Conservation (phyloP, 2,329 filamentous ascomycete species). For the Epichloe sylvatica region DNA sequence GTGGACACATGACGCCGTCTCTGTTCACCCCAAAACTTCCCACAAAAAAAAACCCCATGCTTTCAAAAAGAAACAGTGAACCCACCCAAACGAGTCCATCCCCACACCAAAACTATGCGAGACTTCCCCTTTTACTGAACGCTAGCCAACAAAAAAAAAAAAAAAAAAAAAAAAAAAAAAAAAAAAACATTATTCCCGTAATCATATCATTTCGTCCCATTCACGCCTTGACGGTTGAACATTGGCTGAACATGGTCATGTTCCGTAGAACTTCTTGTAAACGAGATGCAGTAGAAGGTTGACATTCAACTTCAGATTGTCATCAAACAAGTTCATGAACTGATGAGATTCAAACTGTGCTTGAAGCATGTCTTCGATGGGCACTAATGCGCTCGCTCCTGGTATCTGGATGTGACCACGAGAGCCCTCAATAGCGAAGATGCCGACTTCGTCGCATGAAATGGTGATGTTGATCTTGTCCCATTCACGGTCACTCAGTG, state of each 20-base stretch:
- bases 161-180: background rate
- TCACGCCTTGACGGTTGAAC: background rate
- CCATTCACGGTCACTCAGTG: slow-evolving; percentile 71
- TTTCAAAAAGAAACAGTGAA: background rate
- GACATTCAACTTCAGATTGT: slow-evolving; percentile 76
- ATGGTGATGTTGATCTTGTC: slow-evolving; percentile 90
- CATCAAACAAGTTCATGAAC: slow-evolving; percentile 90
- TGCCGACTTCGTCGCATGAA: slow-evolving; percentile 80
- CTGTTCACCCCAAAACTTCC: background rate
- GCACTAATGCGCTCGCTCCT: slow-evolving; percentile 74
- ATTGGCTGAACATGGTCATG: slow-evolving; percentile 18
- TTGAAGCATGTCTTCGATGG: slow-evolving; percentile 85
- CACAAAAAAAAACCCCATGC: background rate
- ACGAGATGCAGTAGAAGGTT: slow-evolving; percentile 92
- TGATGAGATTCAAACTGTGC: slow-evolving; percentile 96
- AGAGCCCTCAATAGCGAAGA: slow-evolving; percentile 85
- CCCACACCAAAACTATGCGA: slow-evolving; percentile 3
- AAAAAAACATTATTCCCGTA: background rate
- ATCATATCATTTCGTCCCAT: background rate
- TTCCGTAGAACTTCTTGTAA: slow-evolving; percentile 96
- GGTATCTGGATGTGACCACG: slow-evolving; percentile 92
- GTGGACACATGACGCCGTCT: no score
- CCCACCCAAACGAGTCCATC: background rate
- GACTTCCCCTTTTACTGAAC: background rate
- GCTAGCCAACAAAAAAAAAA: slow-evolving; percentile 1